A percentile compares a stretch with the other conserved stretches of the same genome.
Conservation (phyloP, 75 land plant species). For the Adiantum capillusveneris region DNA sequence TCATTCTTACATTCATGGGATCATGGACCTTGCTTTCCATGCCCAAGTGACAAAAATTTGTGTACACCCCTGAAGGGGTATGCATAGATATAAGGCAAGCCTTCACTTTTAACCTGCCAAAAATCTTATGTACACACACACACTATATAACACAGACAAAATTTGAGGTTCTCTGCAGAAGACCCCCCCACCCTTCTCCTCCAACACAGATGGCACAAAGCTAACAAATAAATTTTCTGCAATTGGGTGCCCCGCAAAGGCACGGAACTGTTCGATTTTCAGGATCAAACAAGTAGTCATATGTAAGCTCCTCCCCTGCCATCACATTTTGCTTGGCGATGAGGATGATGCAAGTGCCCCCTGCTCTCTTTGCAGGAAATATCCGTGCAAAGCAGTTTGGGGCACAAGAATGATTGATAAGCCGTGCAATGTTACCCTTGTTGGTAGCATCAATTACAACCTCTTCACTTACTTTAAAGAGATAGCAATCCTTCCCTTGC, state of each 20-base stretch:
- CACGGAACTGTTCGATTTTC: slow-evolving; percentile 54
- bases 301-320: slow-evolving; percentile 88
- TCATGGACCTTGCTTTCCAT: too few relatives aligned
- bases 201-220: too few relatives aligned
- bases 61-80: too few relatives aligned
- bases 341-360: slow-evolving; percentile 72
- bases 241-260: slow-evolving; percentile 44
- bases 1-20: too few relatives aligned
- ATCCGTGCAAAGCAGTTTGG: slow-evolving; percentile 96
- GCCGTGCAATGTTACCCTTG: slow-evolving; percentile 86
- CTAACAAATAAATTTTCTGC: slow-evolving; percentile 39
- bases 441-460: slow-evolving; percentile 94
- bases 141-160: too few relatives aligned
- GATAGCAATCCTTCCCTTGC: slow-evolving; percentile 89
- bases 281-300: slow-evolving; percentile 51
- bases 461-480: slow-evolving; percentile 90
- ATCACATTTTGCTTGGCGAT: slow-evolving; percentile 73
- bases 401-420: slow-evolving; percentile 92
- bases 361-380: slow-evolving; percentile 60
- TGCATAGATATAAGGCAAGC: too few relatives aligned
- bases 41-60: too few relatives aligned
- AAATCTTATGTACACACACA: too few relatives aligned
- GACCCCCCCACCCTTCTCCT: too few relatives aligned
- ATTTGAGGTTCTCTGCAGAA: too few relatives aligned
- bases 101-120: too few relatives aligned